Evolutionary conservation across 129 eudicot genomes (phyloP).

Genomic region (Flaveria ramosissima): DNA sequence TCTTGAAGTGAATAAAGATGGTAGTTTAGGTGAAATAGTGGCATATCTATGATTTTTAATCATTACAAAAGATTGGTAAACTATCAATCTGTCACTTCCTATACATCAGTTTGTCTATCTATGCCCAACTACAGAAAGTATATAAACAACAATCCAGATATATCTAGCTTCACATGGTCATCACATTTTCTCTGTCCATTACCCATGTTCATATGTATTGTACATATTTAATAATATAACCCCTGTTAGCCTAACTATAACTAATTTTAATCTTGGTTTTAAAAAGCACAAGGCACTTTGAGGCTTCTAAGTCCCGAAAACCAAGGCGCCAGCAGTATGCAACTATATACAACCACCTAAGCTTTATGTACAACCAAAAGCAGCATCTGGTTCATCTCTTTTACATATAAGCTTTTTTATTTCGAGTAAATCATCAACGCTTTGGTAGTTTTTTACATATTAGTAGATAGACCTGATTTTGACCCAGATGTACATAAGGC

Average conservation of each 20-base stretch:
- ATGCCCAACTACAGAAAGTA: constrained; percentile 30
- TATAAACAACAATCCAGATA: constrained; percentile 27
- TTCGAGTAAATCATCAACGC: too few species aligned
- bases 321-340: too few species aligned
- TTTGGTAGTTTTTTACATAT: too few species aligned
- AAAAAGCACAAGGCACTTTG: too few species aligned
- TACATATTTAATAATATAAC: constrained; percentile 1
- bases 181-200: constrained; percentile 39
- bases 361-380: too few species aligned
- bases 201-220: constrained; percentile 19
- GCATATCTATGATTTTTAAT: constrained; percentile 23
- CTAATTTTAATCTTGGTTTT: not conserved
- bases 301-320: too few species aligned
- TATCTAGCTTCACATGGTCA: constrained; percentile 42
- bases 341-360: too few species aligned
- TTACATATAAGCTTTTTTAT: too few species aligned
- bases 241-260: not conserved
- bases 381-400: too few species aligned
- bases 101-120: constrained; percentile 28
- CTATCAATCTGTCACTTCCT: constrained; percentile 23
- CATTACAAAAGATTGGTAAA: constrained; percentile 23
- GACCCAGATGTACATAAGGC: too few species aligned
- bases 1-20: constrained; percentile 4
- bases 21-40: constrained; percentile 24
- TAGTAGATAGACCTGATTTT: too few species aligned